Evolutionary conservation across 306 rosid species (phyloP).

Genomic region (Lagenaria siceraria): DNA sequence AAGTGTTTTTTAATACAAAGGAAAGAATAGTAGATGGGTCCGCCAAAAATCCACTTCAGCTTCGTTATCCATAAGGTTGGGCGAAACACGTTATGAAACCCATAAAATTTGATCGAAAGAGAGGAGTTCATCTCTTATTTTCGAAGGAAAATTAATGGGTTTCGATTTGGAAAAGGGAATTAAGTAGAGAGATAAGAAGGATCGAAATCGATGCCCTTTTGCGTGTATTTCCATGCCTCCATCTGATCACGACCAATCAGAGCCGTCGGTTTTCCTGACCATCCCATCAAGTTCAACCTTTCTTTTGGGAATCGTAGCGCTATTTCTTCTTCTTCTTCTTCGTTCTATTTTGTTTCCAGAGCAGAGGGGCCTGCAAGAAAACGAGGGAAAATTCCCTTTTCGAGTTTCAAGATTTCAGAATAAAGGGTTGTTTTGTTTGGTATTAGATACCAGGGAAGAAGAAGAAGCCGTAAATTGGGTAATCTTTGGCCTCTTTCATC

Average conservation of each 20-base stretch:
- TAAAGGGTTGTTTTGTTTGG: neutral
- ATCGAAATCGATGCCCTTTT: neutral
- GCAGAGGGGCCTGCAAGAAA: neutral
- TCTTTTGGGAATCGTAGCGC: neutral
- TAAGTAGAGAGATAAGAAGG: conserved; percentile 3
- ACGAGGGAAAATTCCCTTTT: neutral
- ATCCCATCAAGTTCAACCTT: neutral
- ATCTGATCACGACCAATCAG: neutral
- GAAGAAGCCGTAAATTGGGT: neutral
- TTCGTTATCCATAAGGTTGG: neutral
- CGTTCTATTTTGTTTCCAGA: neutral
- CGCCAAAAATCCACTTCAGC: neutral
- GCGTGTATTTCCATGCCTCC: neutral
- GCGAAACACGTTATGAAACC: neutral
- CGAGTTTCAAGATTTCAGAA: neutral
- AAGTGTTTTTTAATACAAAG: too few relatives aligned
- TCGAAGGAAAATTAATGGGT: neutral
- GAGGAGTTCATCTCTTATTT: neutral
- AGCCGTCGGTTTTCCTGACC: neutral
- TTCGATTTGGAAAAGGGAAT: neutral
- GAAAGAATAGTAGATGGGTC: neutral
- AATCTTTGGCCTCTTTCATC: neutral
- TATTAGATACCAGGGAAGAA: neutral
- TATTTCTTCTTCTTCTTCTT: neutral
- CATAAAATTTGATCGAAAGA: neutral